Conservation (phyloP, 495 filamentous ascomycete species). For the Annulohypoxylon moriforme region DNA sequence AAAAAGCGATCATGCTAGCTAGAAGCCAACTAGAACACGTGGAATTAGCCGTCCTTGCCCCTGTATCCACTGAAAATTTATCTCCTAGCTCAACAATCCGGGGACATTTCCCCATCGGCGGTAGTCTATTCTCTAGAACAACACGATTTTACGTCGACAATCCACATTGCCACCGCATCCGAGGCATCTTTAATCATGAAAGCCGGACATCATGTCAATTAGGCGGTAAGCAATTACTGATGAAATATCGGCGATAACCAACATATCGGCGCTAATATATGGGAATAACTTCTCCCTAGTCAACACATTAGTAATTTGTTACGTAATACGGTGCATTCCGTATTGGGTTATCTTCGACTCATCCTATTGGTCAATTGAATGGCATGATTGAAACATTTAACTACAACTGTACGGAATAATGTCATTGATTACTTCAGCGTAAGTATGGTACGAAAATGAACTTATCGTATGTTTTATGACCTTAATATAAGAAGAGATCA, state of each 20-base stretch:
- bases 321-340: background rate
- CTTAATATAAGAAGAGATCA: background rate
- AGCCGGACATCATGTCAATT: background rate
- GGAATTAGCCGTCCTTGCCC: conserved; percentile 1
- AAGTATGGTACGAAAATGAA: background rate
- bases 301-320: background rate
- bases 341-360: background rate
- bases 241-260: conserved; percentile 4
- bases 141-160: background rate
- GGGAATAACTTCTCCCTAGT: background rate
- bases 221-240: background rate
- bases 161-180: background rate
- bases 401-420: background rate
- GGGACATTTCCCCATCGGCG: background rate
- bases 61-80: conserved; percentile 6
- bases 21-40: background rate
- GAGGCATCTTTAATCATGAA: background rate
- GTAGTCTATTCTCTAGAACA: background rate
- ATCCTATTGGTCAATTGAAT: background rate
- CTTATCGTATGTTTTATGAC: background rate
- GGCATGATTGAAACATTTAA: background rate
- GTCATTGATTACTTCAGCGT: too few species aligned
- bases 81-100: background rate
- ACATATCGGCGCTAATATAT: background rate
- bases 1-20: background rate